Evolutionary conservation across 2,329 filamentous ascomycete species (phyloP).

Genomic region (Fusarium sacchari): DNA sequence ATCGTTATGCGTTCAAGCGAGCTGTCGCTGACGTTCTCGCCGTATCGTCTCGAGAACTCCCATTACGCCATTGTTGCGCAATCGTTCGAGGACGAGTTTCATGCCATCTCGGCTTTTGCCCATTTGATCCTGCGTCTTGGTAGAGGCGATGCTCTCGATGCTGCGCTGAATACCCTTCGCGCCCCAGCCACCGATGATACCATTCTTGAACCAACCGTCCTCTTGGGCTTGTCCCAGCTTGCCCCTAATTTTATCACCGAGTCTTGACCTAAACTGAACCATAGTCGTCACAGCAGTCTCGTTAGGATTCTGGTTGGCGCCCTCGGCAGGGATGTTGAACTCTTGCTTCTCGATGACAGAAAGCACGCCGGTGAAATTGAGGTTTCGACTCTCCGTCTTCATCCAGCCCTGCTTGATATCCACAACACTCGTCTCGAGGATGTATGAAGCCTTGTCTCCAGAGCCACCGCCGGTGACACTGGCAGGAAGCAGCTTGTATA

Average conservation of each 20-base stretch:
- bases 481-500: slow-evolving; percentile 79
- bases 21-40: slow-evolving; percentile 52
- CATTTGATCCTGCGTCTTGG: slow-evolving; percentile 80
- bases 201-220: slow-evolving; percentile 60
- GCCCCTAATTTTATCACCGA: slow-evolving; percentile 74
- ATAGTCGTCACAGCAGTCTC: slow-evolving; percentile 77
- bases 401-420: slow-evolving; percentile 85
- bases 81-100: slow-evolving; percentile 80
- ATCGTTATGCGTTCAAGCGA: slow-evolving; percentile 31
- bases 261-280: slow-evolving; percentile 75
- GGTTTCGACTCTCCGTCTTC: slow-evolving; percentile 81
- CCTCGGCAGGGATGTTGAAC: slow-evolving; percentile 61
- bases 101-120: slow-evolving; percentile 86
- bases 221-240: slow-evolving; percentile 60
- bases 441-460: slow-evolving; percentile 78
- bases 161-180: slow-evolving; percentile 78
- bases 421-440: slow-evolving; percentile 82
- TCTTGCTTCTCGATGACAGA: slow-evolving; percentile 81
- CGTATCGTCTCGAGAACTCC: slow-evolving; percentile 67
- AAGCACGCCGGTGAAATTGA: slow-evolving; percentile 84
- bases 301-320: slow-evolving; percentile 41
- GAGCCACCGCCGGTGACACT: slow-evolving; percentile 72
- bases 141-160: slow-evolving; percentile 81
- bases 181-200: slow-evolving; percentile 68
- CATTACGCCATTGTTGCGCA: slow-evolving; percentile 67